Base-by-base conservation (phyloP, 2,329 filamentous ascomycete genomes). In the Fusarium sp. region DNA sequence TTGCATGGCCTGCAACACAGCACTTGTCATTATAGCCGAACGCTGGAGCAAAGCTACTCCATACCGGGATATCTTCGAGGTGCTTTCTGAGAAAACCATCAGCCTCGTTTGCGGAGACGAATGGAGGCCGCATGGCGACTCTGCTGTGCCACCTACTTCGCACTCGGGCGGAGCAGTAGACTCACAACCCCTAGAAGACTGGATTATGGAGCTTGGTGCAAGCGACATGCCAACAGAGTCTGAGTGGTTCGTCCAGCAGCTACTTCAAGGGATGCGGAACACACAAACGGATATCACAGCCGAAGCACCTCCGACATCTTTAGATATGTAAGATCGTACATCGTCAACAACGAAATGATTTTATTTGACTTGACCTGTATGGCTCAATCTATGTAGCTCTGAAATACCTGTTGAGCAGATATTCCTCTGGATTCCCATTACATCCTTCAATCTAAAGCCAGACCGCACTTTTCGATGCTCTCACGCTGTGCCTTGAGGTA, bases 21-120 rank as follows among this genome's bases (percentile, higher is more conserved):
- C 81, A 1, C 75, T 83, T 8, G 76, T 81, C 37, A 81, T 84
- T 45, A 81, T 83, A 11, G 80, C 81, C 5, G 79, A 83, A 60
- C 66, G 81, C 17, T 82, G 81, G 81, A 79, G 63, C n/a, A 61
- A 76, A 22, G 81, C 81, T 0, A 76, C 78, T 1, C 63, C 80
- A 0, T 83, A 82, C 67, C 74, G 82, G 5, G 80, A 83, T 54
- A 80, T 81, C 0, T 82, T 82, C 32, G 80, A 81, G 63, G 37
- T 74, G 1, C 69, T 81, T n/a, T 79, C 80, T 0, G 71, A 79
- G 38, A 63, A 72, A 6, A 81, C 79, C 1, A 78, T 80, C n/a
- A 73, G 54, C 43, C 78, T 81, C 66, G 61, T 81, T 17, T 73
- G 69, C n/a, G 71, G 71, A 10, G 71, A 72, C 14, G 63, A 65